Conservation (phyloP, 2,329 filamentous ascomycete species). For the Escovopsis weberi region DNA sequence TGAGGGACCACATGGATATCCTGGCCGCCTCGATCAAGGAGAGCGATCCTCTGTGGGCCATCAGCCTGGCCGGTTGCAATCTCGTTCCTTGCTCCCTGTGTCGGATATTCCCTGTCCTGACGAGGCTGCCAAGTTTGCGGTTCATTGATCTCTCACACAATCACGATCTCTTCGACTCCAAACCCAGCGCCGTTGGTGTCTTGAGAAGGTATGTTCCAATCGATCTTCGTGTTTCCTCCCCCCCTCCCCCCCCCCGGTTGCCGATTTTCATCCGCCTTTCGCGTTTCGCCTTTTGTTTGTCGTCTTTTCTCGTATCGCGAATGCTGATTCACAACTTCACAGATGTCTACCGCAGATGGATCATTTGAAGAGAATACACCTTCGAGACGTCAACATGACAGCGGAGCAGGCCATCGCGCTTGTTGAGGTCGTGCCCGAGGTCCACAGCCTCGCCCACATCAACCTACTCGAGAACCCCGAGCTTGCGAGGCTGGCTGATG, state of each 20-base stretch:
- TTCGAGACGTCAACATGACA: conserved; percentile 70
- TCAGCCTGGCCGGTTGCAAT: conserved; percentile 78
- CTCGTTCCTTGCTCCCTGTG: conserved; percentile 59
- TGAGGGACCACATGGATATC: conserved; percentile 38
- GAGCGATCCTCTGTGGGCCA: conserved; percentile 53
- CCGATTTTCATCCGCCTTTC: too few relatives aligned
- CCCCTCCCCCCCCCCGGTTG: too few relatives aligned
- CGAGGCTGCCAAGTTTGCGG: conserved; percentile 55
- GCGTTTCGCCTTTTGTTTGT: too few relatives aligned
- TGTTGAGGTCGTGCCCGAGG: conserved; percentile 80
- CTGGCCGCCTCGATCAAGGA: conserved; percentile 38
- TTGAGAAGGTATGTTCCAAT: conserved; percentile 49
- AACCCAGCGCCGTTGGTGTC: conserved; percentile 58
- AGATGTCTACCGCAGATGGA: conserved; percentile 67
- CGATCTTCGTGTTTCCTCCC: too few relatives aligned
- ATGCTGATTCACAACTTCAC: too few relatives aligned
- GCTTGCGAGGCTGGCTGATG: conserved; percentile 55
- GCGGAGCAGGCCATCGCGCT: conserved; percentile 82
- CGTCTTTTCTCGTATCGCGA: too few relatives aligned
- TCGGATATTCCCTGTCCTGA: conserved; percentile 59
- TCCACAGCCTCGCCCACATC: conserved; percentile 66
- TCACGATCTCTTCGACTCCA: conserved; percentile 56
- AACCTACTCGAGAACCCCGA: conserved; percentile 72
- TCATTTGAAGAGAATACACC: conserved; percentile 68
- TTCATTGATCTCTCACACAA: conserved; percentile 94